A percentile compares a stretch with the other conserved stretches of the same genome.
Conservation (phyloP, 1,284 basidiomycete genomes). For the Lentinula novae-zelandiae region DNA sequence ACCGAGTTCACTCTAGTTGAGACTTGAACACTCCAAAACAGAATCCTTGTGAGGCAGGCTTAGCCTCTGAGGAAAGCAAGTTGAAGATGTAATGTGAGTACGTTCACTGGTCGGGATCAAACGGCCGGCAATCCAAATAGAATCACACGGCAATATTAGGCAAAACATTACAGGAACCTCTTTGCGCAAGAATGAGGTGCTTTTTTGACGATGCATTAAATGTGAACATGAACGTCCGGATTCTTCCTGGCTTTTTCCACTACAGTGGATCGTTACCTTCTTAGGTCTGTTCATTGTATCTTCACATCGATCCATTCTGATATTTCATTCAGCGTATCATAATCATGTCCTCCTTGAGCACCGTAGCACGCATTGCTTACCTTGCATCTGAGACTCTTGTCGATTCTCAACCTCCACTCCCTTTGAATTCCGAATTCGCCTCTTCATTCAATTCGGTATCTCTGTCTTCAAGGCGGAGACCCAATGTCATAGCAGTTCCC, state of each 20-base stretch:
- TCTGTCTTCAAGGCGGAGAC: constrained; percentile 15
- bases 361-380: constrained; percentile 67
- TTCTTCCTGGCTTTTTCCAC: background rate
- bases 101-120: background rate
- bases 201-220: background rate
- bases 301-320: background rate
- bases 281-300: background rate
- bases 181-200: constrained; percentile 3
- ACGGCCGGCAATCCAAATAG: background rate
- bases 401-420: constrained; percentile 44
- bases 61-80: too few species aligned
- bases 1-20: too few species aligned
- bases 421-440: constrained; percentile 32
- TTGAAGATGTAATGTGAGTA: too few species aligned
- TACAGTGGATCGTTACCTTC: background rate
- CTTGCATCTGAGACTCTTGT: constrained; percentile 65
- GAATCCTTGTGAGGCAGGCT: too few species aligned
- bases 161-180: background rate
- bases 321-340: constrained; percentile 8
- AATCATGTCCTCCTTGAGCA: constrained; percentile 29
- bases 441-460: constrained; percentile 12
- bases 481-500: constrained; percentile 32
- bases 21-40: too few species aligned
- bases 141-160: background rate
- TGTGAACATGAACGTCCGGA: background rate